Conservation (phyloP, 306 rosid species). For the Quercus cerris region DNA sequence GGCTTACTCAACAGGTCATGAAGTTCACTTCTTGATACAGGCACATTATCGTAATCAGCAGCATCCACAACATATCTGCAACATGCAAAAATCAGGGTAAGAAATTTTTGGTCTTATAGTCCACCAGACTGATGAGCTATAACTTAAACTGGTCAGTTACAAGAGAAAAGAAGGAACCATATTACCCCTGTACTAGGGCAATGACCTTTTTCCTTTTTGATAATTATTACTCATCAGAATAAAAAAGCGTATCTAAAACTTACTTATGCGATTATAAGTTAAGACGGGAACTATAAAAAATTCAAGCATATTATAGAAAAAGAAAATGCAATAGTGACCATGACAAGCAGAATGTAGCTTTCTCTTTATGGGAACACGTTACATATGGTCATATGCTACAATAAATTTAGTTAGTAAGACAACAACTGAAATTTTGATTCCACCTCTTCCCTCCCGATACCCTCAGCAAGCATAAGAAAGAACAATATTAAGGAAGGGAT, state of each 20-base stretch:
- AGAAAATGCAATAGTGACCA: too few species aligned
- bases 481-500: too few species aligned
- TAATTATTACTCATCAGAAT: background rate
- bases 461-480: too few species aligned
- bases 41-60: conserved; percentile 52
- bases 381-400: too few species aligned
- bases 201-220: background rate
- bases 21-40: conserved; percentile 55
- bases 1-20: conserved; percentile 64
- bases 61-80: conserved; percentile 70
- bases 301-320: too few species aligned
- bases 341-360: too few species aligned
- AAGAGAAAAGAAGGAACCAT: background rate
- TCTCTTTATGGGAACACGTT: too few species aligned
- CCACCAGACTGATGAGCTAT: background rate
- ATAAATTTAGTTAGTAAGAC: too few species aligned
- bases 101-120: background rate
- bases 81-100: conserved; percentile 1
- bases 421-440: too few species aligned
- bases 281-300: too few species aligned
- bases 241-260: background rate
- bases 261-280: too few species aligned
- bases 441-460: too few species aligned
- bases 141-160: background rate
- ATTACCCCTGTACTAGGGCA: background rate